These are phyloP conservation scores for Aspergillus felis DNA, from an alignment of 2,329 filamentous ascomycete genomes.

Conservation along the genomic window DNA sequence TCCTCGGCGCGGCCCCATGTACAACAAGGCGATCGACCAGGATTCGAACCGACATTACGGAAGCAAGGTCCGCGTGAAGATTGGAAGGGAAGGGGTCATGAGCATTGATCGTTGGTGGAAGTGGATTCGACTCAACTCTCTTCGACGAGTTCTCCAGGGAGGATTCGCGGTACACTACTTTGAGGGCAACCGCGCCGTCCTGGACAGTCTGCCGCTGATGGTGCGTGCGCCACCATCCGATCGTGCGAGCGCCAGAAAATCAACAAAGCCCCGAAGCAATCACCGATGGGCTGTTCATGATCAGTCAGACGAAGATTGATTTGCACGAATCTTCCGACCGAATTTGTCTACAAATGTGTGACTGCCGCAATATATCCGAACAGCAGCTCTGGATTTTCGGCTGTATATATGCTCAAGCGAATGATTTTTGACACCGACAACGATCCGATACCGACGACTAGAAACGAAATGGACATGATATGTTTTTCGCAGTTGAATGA, in stretches of 20 bases:
- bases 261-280: slow-evolving; percentile 24
- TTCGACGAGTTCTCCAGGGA: slow-evolving; percentile 58
- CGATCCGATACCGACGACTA: not conserved
- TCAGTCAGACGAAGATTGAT: slow-evolving; percentile 27
- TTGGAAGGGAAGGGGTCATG: slow-evolving; percentile 56
- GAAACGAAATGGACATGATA: not conserved
- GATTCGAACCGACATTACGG: slow-evolving; percentile 59
- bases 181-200: slow-evolving; percentile 57
- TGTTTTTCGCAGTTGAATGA: not conserved
- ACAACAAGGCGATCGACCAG: slow-evolving; percentile 60
- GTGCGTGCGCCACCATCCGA: slow-evolving; percentile 28
- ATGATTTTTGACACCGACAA: not conserved
- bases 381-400: not conserved
- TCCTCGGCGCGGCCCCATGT: slow-evolving; percentile 62
- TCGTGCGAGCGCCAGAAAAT: slow-evolving; percentile 24
- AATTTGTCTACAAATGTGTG: no score
- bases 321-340: not conserved
- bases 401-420: not conserved
- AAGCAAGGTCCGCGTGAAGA: slow-evolving; percentile 58
- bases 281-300: slow-evolving; percentile 26
- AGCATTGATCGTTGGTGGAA: slow-evolving; percentile 73
- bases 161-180: slow-evolving; percentile 61
- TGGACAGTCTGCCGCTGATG: slow-evolving; percentile 54
- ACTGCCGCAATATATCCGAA: not conserved
- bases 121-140: slow-evolving; percentile 57